Conservation (phyloP, 176 grass and related monocot genomes). For the Secale cereale region DNA sequence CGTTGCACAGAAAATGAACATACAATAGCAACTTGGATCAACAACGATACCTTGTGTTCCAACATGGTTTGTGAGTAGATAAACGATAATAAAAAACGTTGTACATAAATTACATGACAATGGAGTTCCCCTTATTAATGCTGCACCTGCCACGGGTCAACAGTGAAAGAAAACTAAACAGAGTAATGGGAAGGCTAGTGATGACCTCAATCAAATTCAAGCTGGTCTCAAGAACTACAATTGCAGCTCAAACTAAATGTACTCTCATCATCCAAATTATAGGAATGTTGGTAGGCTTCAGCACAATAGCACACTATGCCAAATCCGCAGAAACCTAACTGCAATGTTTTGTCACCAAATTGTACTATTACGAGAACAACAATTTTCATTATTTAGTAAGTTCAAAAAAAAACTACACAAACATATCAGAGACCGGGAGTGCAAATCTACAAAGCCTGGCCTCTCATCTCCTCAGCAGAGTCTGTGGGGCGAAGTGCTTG, state of each 20-base stretch:
- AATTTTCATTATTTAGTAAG: not conserved
- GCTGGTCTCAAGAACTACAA: not conserved
- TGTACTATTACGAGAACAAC: not conserved
- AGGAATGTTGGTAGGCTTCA: not conserved
- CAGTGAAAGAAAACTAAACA: too few species aligned
- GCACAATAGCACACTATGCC: not conserved
- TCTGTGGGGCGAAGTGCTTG: too few species aligned
- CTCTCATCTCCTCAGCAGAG: not conserved
- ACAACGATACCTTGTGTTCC: not conserved
- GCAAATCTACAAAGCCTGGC: not conserved
- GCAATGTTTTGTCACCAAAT: not conserved
- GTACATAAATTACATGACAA: not conserved
- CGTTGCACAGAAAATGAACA: not conserved
- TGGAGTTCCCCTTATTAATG: not conserved
- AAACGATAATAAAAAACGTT: not conserved
- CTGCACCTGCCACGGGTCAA: not conserved
- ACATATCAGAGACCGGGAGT: not conserved
- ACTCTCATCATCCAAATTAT: not conserved
- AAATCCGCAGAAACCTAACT: not conserved
- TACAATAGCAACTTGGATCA: not conserved
- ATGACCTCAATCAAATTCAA: not conserved
- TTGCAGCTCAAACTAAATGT: not conserved
- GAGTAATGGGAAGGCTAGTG: too few species aligned
- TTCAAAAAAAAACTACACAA: not conserved
- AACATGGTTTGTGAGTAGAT: not conserved